Conservation (phyloP, 306 rosid genomes). For the Lathyrus oleraceus region DNA sequence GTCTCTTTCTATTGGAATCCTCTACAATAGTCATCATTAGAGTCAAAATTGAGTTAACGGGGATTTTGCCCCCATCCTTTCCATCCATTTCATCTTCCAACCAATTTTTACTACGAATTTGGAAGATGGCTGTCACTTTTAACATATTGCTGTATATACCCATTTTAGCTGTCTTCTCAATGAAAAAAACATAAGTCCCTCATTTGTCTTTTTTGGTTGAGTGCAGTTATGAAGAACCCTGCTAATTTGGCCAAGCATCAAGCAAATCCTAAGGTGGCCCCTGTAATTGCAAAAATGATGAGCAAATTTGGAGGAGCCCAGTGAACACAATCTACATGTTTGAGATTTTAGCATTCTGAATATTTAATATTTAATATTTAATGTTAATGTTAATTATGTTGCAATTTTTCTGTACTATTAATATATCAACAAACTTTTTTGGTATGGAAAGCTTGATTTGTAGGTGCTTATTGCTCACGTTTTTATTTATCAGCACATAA, state of each 20-base stretch:
- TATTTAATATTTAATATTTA: conserved; percentile 9
- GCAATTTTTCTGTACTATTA: not conserved
- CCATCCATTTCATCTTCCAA: not conserved
- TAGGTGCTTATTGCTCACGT: conserved; percentile 14
- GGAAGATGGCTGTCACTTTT: not conserved
- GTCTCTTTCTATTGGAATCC: no score
- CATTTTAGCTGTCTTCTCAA: not conserved
- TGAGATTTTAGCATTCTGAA: conserved; percentile 13
- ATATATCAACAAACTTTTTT: conserved; percentile 1
- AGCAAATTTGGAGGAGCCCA: conserved; percentile 70
- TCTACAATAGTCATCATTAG: no score
- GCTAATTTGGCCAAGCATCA: conserved; percentile 91
- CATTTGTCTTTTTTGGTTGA: not conserved
- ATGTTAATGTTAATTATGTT: conserved; percentile 25
- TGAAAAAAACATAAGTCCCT: not conserved
- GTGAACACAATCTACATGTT: conserved; percentile 29
- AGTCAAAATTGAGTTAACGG: no score
- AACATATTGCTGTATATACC: not conserved
- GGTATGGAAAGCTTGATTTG: conserved; percentile 7
- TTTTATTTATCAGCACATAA: conserved; percentile 16
- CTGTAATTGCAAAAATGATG: conserved; percentile 91
- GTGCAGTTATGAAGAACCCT: conserved; percentile 91
- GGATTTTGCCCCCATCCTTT: no score
- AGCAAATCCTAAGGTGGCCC: conserved; percentile 87
- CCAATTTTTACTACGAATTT: not conserved